phyloP scores from a whole-genome alignment of 805 yeast species.

The Jamesozyma hellenica region DNA sequence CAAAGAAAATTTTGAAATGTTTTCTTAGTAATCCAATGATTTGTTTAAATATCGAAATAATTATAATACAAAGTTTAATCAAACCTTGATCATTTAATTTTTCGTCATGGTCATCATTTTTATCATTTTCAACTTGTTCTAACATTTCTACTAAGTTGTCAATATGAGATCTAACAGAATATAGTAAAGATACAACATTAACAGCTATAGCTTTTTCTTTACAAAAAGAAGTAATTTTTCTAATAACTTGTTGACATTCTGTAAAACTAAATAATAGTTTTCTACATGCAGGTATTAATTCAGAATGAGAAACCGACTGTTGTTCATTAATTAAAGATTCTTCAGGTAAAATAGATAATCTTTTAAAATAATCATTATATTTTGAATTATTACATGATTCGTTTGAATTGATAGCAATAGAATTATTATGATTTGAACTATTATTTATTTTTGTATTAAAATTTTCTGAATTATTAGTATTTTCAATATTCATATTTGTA shows the following conservation, averaged over 20 bases:
- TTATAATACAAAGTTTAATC: slow-evolving; percentile 30
- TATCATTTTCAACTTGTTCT: slow-evolving; percentile 40
- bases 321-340: slow-evolving; percentile 20
- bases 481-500: not conserved
- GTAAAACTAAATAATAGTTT: slow-evolving; percentile 53
- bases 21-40: slow-evolving; percentile 35
- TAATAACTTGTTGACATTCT: slow-evolving; percentile 51
- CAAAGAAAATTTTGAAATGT: slow-evolving; percentile 40
- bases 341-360: slow-evolving; percentile 57
- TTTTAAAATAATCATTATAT: slow-evolving; percentile 53
- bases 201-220: slow-evolving; percentile 44
- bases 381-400: slow-evolving; percentile 30
- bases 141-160: slow-evolving; percentile 48
- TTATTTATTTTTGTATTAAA: not conserved
- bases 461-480: not conserved
- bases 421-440: not conserved
- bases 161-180: slow-evolving; percentile 43
- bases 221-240: slow-evolving; percentile 49
- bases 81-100: slow-evolving; percentile 30
- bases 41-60: slow-evolving; percentile 40
- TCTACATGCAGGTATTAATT: slow-evolving; percentile 35
- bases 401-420: slow-evolving; percentile 1
- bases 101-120: slow-evolving; percentile 33
- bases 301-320: slow-evolving; percentile 25
- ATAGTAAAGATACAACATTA: slow-evolving; percentile 42